phyloP scores from a whole-genome alignment of 208 protist species.

The Crithidia fasciculata region DNA sequence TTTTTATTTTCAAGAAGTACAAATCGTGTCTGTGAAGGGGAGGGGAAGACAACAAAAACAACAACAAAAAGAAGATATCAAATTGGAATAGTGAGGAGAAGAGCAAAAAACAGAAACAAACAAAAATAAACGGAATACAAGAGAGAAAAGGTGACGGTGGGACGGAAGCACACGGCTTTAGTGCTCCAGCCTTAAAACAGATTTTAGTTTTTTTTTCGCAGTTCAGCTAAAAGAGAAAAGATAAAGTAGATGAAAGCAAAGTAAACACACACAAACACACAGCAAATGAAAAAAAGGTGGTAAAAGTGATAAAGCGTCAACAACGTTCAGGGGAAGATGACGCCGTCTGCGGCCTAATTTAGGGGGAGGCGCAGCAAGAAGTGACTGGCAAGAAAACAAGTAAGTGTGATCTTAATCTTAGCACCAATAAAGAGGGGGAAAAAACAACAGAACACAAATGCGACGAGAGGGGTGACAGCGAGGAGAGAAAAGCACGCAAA shows the following conservation, averaged over 20 bases:
- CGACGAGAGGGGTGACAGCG: too few species aligned
- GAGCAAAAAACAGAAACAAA: background rate
- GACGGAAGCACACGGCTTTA: background rate
- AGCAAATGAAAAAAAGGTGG: background rate
- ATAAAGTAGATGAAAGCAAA: conserved; percentile 3
- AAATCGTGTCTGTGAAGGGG: background rate
- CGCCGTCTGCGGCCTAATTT: too few species aligned
- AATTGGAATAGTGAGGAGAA: background rate
- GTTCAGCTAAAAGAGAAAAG: conserved; percentile 6
- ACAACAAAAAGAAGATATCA: background rate
- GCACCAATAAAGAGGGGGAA: too few species aligned
- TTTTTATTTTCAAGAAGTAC: too few species aligned
- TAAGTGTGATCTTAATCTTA: too few species aligned
- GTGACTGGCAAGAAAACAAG: too few species aligned
- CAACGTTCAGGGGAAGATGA: too few species aligned
- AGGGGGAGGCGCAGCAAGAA: too few species aligned
- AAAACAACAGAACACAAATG: too few species aligned
- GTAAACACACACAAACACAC: conserved; percentile 11
- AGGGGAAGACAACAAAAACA: background rate
- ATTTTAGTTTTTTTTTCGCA: background rate
- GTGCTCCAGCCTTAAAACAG: too few species aligned
- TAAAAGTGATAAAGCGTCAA: background rate
- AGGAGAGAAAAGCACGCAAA: too few species aligned
- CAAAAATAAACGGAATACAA: background rate
- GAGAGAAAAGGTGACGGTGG: background rate